phyloP scores from a whole-genome alignment of 192 early-diverging fungal species.

The Coemansia sp. region DNA sequence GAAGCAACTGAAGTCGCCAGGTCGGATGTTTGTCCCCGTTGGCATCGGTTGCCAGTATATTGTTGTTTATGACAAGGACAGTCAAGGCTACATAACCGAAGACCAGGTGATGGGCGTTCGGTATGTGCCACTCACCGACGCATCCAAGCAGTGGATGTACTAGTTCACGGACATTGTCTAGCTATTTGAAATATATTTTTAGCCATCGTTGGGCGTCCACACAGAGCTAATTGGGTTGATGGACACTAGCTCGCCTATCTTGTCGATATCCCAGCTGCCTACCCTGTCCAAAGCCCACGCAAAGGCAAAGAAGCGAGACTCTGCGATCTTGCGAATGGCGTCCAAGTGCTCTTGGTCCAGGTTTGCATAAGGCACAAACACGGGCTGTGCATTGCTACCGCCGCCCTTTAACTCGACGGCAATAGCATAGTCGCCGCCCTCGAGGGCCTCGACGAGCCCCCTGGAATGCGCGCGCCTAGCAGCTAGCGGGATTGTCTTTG shows the following conservation, averaged over 20 bases:
- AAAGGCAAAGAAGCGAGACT: slow-evolving; percentile 61
- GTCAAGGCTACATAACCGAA: slow-evolving; percentile 63
- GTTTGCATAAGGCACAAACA: slow-evolving; percentile 36
- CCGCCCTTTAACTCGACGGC: slow-evolving; percentile 42
- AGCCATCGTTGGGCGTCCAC: slow-evolving; percentile 52
- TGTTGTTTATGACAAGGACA: slow-evolving; percentile 72
- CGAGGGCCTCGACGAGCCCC: slow-evolving; percentile 32
- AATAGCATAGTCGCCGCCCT: slow-evolving; percentile 60
- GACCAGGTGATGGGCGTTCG: slow-evolving; percentile 60
- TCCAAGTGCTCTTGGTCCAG: slow-evolving; percentile 44
- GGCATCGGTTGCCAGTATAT: slow-evolving; percentile 61
- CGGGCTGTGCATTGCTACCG: slow-evolving; percentile 1
- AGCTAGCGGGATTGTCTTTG: slow-evolving; percentile 56
- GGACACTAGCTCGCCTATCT: slow-evolving; percentile 50
- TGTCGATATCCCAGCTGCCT: slow-evolving; percentile 56
- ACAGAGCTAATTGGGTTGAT: slow-evolving; percentile 60
- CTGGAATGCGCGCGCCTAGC: slow-evolving; percentile 47
- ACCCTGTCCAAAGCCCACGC: slow-evolving; percentile 56
- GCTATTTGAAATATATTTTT: not conserved
- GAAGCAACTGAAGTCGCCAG: slow-evolving; percentile 75
- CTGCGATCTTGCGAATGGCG: slow-evolving; percentile 56
- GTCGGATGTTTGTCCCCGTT: slow-evolving; percentile 83
- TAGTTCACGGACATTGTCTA: not conserved
- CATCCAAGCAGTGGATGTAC: not conserved
- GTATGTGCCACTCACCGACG: slow-evolving; percentile 82